These are phyloP conservation scores for Tricholoma hemisulphureum DNA, from an alignment of 768 basidiomycete species.

Conservation along the genomic window DNA sequence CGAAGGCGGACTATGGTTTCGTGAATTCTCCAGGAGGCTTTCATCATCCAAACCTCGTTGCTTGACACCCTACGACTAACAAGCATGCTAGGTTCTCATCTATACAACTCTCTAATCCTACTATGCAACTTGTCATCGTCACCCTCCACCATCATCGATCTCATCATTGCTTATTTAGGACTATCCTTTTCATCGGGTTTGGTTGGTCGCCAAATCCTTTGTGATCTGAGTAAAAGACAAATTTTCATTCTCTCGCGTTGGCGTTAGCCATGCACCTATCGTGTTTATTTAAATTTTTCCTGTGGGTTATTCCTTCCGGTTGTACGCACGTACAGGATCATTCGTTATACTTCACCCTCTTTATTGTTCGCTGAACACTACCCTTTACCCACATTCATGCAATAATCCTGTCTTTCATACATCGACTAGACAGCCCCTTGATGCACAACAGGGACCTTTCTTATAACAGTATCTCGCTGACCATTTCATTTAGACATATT, in stretches of 20 bases:
- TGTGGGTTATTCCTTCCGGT: not conserved
- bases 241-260: not conserved
- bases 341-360: not conserved
- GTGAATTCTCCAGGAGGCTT: not conserved
- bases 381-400: not conserved
- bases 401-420: not conserved
- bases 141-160: not conserved
- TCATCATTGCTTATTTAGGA: not conserved
- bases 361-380: not conserved
- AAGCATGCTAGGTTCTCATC: not conserved
- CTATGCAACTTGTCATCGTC: not conserved
- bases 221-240: not conserved
- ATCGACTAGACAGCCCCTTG: not conserved
- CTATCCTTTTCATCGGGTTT: not conserved
- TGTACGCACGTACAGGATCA: conserved; percentile 3
- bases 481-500: not conserved
- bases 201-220: not conserved
- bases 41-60: not conserved
- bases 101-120: not conserved
- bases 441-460: not conserved
- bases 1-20: conserved; percentile 1
- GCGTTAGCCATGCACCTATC: not conserved
- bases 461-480: not conserved
- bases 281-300: not conserved
- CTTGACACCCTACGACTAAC: not conserved